Evolutionary conservation across 257 asterid species (phyloP), one percentile per base, ranked within the genome.

Genomic region (Penstemon barbatus): DNA sequence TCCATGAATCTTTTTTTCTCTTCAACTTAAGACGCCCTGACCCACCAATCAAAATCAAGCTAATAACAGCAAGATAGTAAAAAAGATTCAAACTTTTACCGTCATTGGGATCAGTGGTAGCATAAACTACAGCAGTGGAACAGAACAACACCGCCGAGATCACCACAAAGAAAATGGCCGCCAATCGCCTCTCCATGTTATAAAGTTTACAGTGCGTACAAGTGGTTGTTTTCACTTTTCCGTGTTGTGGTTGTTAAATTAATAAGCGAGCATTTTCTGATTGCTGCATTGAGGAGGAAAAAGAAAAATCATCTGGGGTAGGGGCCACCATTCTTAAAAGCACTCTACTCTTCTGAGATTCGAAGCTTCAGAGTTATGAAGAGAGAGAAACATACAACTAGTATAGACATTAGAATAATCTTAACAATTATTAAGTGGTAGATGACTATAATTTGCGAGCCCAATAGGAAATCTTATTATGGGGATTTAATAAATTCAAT

Each of bases 91-190:
- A 25, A 25, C 15, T 53, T 77, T 75, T 71, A 93, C 99, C 80
- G 58, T 90, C 96, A 72, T 72, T 83, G 33, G 93, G 82, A 82
- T 88, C 92, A 77, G 97, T 88, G 65, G 77, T 66, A 63, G 81
- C 89, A 56, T 70, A 52, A 43, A 74, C 79, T 13, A 18, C 48
- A 58, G 73, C 40, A 78, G 43, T 25, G 5, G 74, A 74, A 73
- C 61, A 4, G 71, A 64, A 78, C 36, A 78, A 19, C 75, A 74
- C 75, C 45, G 66, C 68, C 33, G 33, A 25, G 33, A 25, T 25
- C 33, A 25, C 33, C 64, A 55, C 78, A 25, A 1, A 25, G 33
- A 25, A 25, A 25, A 25, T 25, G 33, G 33, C 33, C 33, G 33
- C 33, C 33, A 25, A 25, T 60, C 25, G 76, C 64, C 55, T 70